Conservation (phyloP, 306 rosid genomes). For the Cotoneaster glaucophyllus region DNA sequence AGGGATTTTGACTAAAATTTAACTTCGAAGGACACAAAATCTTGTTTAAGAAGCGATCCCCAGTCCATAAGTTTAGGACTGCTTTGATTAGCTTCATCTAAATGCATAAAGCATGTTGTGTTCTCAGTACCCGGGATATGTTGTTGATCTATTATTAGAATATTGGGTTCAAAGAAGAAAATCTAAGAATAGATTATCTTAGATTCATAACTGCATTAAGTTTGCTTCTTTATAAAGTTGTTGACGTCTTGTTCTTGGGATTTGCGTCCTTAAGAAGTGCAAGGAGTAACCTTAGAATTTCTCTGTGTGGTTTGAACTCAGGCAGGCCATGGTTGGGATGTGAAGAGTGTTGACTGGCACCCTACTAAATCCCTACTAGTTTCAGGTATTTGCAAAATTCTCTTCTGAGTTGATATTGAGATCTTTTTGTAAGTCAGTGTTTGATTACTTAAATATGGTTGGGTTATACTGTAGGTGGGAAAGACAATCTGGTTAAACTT, state of each 20-base stretch:
- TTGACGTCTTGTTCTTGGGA: neutral
- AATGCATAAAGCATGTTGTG: neutral
- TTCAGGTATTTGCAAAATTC: constrained; percentile 58
- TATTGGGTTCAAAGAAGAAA: neutral
- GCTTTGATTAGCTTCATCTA: neutral
- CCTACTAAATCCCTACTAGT: constrained; percentile 89
- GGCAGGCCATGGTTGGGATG: constrained; percentile 99
- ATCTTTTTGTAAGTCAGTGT: neutral
- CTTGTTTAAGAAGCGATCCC: neutral
- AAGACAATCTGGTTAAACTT: constrained; percentile 92
- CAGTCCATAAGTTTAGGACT: neutral
- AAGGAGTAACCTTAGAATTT: constrained; percentile 38
- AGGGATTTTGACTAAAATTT: neutral
- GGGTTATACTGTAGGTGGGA: constrained; percentile 59
- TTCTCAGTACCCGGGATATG: neutral
- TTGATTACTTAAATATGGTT: constrained; percentile 13
- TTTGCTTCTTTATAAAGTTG: neutral
- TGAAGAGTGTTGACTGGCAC: constrained; percentile 99
- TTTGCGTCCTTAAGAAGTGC: constrained; percentile 11
- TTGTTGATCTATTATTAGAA: neutral
- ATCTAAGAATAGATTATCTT: neutral
- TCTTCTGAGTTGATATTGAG: constrained; percentile 10
- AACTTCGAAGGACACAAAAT: neutral
- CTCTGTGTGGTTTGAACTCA: constrained; percentile 65
- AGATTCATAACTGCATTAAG: constrained; percentile 1